phyloP scores from a whole-genome alignment of 148 eudicot species.

The Vaccinium myrtillus region DNA sequence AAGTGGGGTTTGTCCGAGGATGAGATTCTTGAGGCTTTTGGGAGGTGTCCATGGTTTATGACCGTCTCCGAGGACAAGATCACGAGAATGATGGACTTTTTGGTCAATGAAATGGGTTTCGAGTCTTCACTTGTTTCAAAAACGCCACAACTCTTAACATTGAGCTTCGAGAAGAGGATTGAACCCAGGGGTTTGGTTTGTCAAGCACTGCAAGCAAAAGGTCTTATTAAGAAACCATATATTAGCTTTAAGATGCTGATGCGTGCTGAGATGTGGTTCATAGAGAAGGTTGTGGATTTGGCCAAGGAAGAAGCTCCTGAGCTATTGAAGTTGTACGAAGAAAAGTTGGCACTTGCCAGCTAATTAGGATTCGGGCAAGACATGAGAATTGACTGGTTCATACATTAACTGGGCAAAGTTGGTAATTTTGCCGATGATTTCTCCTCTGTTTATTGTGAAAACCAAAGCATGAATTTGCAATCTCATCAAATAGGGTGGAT shows the following conservation, averaged over 20 bases:
- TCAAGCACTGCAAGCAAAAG: slow-evolving; percentile 20
- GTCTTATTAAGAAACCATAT: slow-evolving; percentile 9
- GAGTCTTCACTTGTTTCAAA: slow-evolving; percentile 5
- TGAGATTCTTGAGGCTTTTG: slow-evolving; percentile 20
- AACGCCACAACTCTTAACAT: slow-evolving; percentile 6
- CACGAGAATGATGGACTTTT: slow-evolving; percentile 16
- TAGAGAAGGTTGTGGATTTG: background rate
- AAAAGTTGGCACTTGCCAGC: background rate
- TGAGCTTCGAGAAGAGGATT: slow-evolving; percentile 28
- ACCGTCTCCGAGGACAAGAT: slow-evolving; percentile 22
- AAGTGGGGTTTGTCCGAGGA: slow-evolving; percentile 31
- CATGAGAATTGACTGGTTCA: background rate
- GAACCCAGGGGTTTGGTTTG: slow-evolving; percentile 25
- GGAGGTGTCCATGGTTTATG: background rate
- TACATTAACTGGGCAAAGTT: background rate
- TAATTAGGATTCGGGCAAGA: background rate
- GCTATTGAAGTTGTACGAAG: slow-evolving; percentile 20
- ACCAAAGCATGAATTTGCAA: too few species aligned
- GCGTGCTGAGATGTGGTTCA: background rate
- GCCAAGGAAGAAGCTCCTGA: slow-evolving; percentile 20
- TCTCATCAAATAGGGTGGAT: background rate
- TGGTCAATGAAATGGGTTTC: slow-evolving; percentile 24
- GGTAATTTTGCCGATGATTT: background rate
- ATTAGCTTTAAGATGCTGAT: background rate
- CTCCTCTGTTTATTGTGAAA: background rate